These are phyloP conservation scores for Taxawa tesnikishii DNA, from an alignment of 2,329 filamentous ascomycete species.

Conservation along the genomic window DNA sequence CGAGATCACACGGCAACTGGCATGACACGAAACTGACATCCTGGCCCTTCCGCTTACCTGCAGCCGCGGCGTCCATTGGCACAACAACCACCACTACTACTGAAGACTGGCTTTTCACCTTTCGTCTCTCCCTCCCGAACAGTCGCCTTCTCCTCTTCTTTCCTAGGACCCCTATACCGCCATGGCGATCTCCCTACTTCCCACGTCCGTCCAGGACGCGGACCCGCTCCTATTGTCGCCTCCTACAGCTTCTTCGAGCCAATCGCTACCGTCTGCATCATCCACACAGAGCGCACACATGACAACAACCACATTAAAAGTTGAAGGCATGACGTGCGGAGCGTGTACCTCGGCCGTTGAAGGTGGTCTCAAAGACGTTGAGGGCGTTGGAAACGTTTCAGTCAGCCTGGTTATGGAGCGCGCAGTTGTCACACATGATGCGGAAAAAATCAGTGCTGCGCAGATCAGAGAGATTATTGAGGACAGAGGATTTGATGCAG, in stretches of 20 bases:
- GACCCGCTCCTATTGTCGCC: constrained; percentile 1
- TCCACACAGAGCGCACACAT: constrained; percentile 34
- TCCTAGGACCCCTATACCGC: neutral
- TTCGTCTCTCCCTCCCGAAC: too few species aligned
- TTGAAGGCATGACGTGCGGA: constrained; percentile 80
- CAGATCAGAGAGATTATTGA: constrained; percentile 76
- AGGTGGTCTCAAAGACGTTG: constrained; percentile 68
- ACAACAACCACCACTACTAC: too few species aligned
- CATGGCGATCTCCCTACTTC: constrained; percentile 3
- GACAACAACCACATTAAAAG: constrained; percentile 83
- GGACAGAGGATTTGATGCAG: constrained; percentile 81
- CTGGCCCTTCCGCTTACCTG: too few species aligned
- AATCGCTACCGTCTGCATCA: neutral
- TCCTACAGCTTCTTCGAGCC: too few species aligned
- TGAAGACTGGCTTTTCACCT: too few species aligned
- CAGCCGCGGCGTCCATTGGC: too few species aligned
- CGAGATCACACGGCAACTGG: too few species aligned
- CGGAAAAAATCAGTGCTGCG: constrained; percentile 59
- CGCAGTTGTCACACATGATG: constrained; percentile 83
- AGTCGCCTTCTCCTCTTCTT: too few species aligned
- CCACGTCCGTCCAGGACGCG: constrained; percentile 1
- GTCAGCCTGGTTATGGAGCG: constrained; percentile 94
- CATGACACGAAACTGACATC: too few species aligned
- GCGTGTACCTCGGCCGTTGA: constrained; percentile 91
- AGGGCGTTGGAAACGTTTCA: constrained; percentile 75